Conservation (phyloP, 148 eudicot genomes). For the Selenicereus undatus region DNA sequence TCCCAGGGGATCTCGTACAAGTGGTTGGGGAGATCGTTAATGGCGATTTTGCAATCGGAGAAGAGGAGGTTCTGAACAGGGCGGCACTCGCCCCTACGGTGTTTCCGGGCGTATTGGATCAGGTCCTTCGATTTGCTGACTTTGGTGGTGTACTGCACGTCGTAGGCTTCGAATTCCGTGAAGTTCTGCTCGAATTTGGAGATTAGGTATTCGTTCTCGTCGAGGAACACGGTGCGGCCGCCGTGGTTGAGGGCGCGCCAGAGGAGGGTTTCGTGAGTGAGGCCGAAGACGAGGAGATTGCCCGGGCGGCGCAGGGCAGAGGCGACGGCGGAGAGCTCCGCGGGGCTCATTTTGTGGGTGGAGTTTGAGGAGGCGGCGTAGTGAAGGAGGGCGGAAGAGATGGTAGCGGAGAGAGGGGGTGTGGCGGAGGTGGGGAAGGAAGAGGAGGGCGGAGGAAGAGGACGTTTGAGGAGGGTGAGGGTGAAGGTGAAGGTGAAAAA, state of each 20-base stretch:
- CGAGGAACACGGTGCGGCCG: slow-evolving; percentile 71
- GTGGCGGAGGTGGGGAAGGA: slow-evolving; percentile 19
- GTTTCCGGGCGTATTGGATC: slow-evolving; percentile 30
- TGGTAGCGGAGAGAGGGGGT: slow-evolving; percentile 24
- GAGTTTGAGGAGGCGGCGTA: slow-evolving; percentile 51
- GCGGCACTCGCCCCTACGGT: slow-evolving; percentile 37
- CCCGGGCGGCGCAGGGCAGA: slow-evolving; percentile 44
- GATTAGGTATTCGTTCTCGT: slow-evolving; percentile 54
- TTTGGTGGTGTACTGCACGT: slow-evolving; percentile 59
- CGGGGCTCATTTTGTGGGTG: slow-evolving; percentile 37
- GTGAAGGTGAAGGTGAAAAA: slow-evolving; percentile 41
- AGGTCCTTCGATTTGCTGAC: slow-evolving; percentile 35
- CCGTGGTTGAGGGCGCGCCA: slow-evolving; percentile 58
- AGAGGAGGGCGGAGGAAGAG: slow-evolving; percentile 18
- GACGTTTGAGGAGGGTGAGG: slow-evolving; percentile 36
- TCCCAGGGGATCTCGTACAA: slow-evolving; percentile 73
- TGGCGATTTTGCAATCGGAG: slow-evolving; percentile 68
- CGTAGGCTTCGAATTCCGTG: slow-evolving; percentile 71
- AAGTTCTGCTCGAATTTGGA: slow-evolving; percentile 40
- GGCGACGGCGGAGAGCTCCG: slow-evolving; percentile 53
- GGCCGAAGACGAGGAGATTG: slow-evolving; percentile 75
- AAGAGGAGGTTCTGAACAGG: slow-evolving; percentile 76
- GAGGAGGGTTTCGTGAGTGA: slow-evolving; percentile 78
- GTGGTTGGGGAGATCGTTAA: slow-evolving; percentile 78
- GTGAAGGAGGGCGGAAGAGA: slow-evolving; percentile 66